Evolutionary conservation across 306 rosid species (phyloP), one percentile per base, ranked within the genome.

Genomic region (Potentilla sterilis): DNA sequence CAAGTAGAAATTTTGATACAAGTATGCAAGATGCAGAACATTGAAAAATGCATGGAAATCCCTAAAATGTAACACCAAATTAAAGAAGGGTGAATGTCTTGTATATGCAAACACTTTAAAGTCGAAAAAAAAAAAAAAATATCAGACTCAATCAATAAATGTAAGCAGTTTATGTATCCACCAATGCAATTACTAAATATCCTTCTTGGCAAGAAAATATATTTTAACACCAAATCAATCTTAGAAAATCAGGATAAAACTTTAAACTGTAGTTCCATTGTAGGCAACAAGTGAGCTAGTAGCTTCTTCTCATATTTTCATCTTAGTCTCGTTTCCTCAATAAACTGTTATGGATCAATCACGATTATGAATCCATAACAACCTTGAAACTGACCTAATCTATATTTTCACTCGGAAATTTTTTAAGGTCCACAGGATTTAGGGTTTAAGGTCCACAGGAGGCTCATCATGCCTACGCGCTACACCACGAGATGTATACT

Each of bases 1-100:
- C 2, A 13, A 64, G 37, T 65, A 49, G 14, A 8, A 57, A 19
- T 21, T 40, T 55, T 9, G 37, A 66, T 43, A 54, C 68, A 64
- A 62, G 76, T 72, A 54, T 9, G 34, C 64, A 67, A 73, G 76
- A 49, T 19, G 64, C 67, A 55, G 68, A 70, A 72, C 1, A 5
- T 10, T 67, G 24, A 55, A 40, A 75, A 59, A 66, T 24, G 46
- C 43, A 71, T 54, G 28, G 71, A 55, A 19, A 63, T 73, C 62
- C 52, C 58, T 58, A 18, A 41, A 73, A 55, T 47, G 61, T 51
- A 15, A 35, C 76, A 57, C 52, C 55, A 58, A 73, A 73, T 16
- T 15, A 73, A 57, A 9, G 46, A 40, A 21, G 37, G 2, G 7
- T 12, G 15, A 52, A 35, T 15, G 14, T 72, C 48, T 14, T 55